Evolutionary conservation across 2,329 filamentous ascomycete genomes (phyloP).

Genomic region (Tolypocladium amazonense): DNA sequence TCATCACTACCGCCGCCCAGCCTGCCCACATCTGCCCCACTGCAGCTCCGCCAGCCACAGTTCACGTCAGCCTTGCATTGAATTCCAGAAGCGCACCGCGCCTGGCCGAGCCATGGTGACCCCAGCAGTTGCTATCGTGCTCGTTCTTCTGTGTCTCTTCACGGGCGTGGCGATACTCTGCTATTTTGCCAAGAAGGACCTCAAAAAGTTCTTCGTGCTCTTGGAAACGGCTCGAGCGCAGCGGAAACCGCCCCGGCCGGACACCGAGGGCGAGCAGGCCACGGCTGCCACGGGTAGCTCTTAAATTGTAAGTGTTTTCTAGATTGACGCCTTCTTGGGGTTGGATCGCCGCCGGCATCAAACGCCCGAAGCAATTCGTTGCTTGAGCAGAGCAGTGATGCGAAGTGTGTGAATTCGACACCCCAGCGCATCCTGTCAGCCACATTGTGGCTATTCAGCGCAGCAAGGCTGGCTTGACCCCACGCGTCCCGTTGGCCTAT

Average conservation of each 20-base stretch:
- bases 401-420: background rate
- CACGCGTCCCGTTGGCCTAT: background rate
- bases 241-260: background rate
- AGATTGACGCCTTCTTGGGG: no score
- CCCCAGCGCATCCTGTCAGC: background rate
- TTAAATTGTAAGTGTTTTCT: background rate
- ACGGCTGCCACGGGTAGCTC: background rate
- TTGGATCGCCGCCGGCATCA: no score
- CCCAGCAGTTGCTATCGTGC: conserved; percentile 14
- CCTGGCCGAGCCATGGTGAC: conserved; percentile 3
- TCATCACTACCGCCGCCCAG: background rate
- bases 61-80: background rate
- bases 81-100: background rate
- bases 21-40: background rate
- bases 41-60: background rate
- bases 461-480: background rate
- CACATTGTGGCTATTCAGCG: background rate
- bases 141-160: conserved; percentile 20
- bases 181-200: conserved; percentile 17
- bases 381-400: background rate
- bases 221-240: conserved; percentile 4
- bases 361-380: background rate
- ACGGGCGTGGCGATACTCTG: conserved; percentile 15
- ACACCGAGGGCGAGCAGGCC: background rate
- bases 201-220: conserved; percentile 19